These are phyloP conservation scores for Hymenotorrendiella dingleyae DNA, from an alignment of 2,329 filamentous ascomycete species.

Conservation along the genomic window DNA sequence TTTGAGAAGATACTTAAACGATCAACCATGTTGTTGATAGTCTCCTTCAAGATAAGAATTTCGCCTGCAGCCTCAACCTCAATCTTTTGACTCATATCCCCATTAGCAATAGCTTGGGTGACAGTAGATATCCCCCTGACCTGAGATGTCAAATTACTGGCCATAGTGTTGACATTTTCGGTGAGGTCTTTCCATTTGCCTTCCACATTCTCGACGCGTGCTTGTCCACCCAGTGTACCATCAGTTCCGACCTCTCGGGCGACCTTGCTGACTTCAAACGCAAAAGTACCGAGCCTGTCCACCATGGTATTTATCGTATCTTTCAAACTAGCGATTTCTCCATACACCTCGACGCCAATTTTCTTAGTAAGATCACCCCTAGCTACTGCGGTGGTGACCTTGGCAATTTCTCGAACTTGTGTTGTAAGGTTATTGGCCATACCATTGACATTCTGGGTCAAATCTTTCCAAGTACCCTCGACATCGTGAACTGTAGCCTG, in stretches of 20 bases:
- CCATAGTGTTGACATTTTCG: constrained; percentile 78
- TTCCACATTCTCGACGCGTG: constrained; percentile 88
- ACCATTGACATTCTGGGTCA: constrained; percentile 93
- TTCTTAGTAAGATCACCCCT: constrained; percentile 93
- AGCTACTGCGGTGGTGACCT: constrained; percentile 92
- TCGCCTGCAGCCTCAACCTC: constrained; percentile 93
- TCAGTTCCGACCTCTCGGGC: constrained; percentile 95
- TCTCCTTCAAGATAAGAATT: constrained; percentile 88
- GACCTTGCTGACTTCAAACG: constrained; percentile 92
- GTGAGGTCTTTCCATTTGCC: constrained; percentile 98
- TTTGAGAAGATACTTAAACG: constrained; percentile 92
- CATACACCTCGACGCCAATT: constrained; percentile 87
- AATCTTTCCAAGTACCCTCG: constrained; percentile 92
- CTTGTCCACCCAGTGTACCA: constrained; percentile 88
- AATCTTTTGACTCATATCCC: constrained; percentile 93
- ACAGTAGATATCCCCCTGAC: constrained; percentile 91
- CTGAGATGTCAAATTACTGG: constrained; percentile 61
- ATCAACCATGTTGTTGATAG: constrained; percentile 98
- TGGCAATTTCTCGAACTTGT: constrained; percentile 94
- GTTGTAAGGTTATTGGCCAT: constrained; percentile 99
- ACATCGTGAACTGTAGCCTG: constrained; percentile 96
- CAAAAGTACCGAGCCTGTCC: constrained; percentile 91
- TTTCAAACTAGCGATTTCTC: constrained; percentile 92
- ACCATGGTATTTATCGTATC: constrained; percentile 99
- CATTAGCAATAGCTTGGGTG: constrained; percentile 90